phyloP scores from a whole-genome alignment of 2,329 filamentous ascomycete genomes.

The Exophiala sideris region DNA sequence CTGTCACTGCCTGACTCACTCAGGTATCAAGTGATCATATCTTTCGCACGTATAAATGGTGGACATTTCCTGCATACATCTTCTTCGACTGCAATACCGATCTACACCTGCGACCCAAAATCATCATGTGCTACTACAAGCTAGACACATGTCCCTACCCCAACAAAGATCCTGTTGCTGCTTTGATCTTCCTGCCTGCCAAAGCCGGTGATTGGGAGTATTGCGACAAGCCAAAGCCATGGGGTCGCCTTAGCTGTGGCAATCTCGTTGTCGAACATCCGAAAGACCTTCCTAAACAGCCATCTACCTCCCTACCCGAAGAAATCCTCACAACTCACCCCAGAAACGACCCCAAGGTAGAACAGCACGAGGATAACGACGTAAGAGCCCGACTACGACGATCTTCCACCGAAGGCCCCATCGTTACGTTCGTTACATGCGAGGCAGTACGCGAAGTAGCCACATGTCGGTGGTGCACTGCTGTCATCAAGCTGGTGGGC shows the following conservation, averaged over 20 bases:
- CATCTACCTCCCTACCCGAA: neutral
- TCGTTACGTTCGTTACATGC: neutral
- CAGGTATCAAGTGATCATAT: too few relatives aligned
- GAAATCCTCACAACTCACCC: slow-evolving; percentile 4
- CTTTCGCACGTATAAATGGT: too few relatives aligned
- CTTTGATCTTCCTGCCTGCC: slow-evolving; percentile 16
- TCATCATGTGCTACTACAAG: slow-evolving; percentile 20
- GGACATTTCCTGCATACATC: neutral
- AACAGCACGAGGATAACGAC: neutral
- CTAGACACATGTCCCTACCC: slow-evolving; percentile 20
- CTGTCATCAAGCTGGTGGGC: slow-evolving; percentile 15
- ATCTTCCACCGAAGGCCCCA: neutral
- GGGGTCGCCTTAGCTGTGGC: slow-evolving; percentile 22
- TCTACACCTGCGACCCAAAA: neutral
- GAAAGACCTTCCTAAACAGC: neutral
- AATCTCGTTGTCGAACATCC: slow-evolving; percentile 17
- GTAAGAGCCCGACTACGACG: neutral
- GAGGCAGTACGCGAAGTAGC: neutral
- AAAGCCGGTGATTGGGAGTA: slow-evolving; percentile 11
- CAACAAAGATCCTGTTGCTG: slow-evolving; percentile 16
- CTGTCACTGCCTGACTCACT: too few relatives aligned
- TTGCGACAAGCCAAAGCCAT: slow-evolving; percentile 17
- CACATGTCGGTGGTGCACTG: slow-evolving; percentile 15
- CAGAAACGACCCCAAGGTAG: neutral
- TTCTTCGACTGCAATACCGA: neutral